Base-by-base conservation (phyloP, 1,284 basidiomycete species). In the Ganoderma boninense region DNA sequence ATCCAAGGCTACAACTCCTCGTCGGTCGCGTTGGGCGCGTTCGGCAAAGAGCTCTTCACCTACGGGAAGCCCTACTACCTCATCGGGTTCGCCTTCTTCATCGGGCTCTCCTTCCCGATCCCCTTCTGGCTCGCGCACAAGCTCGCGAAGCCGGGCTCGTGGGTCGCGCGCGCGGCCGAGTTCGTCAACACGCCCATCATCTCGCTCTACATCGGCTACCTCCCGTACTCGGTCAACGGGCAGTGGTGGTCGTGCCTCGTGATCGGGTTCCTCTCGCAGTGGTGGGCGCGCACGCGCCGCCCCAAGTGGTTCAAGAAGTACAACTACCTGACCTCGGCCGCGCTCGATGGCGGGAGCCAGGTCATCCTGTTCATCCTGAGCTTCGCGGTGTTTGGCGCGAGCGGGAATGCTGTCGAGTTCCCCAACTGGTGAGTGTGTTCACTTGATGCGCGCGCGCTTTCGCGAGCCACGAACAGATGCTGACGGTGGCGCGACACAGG, bases 301-400 rank as follows among this genome's bases (percentile, higher is more conserved):
- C 86, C 87, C 3, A 77, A 76, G 54, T 87, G 86, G 85, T 87
- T 86, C 78, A 83, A 84, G 76, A 87, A 87, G 80, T 84, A 84
- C 78, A 85, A 86, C 76, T 86, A 85, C 77, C 79, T 86, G 54
- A 76, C 83, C 35, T 83, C 81, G 13, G 84, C 84, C 2, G 84
- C 84, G 29, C 77, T 86, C 35, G 85, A 86, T 71, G 85, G 85
- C n/a, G 85, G 85, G 11, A 82, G 80, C 65, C 85, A 86, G 73
- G 83, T 86, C 61, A 85, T 86, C 64, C 74, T 86, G 13, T 86
- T 86, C 78, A 84, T 86, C 46, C 76, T 86, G 49, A 79, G 78
- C 87, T 88, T 87, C 87, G 83, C 93, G 84, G 86, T 92, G 86
- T 85, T 93, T 85, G 79, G 92, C 85, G 85, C 86, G 82, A 79